Percentiles rank a stretch among this genome's conserved stretches.
Conservation (phyloP, 371 early-diverging fungal species). For the Mortierella sp. region DNA sequence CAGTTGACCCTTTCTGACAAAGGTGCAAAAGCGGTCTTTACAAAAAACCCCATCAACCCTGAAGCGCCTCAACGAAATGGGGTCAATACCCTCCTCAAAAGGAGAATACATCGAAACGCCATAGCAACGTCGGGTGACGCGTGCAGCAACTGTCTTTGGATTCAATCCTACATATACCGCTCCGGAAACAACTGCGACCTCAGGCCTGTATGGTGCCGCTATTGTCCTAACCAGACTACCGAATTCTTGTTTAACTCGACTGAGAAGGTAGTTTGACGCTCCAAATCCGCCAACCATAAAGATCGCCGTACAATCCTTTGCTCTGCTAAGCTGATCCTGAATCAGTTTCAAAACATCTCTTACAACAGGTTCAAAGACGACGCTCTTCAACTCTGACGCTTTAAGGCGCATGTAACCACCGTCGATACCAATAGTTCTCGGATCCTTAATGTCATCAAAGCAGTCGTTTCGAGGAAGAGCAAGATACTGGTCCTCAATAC, state of each 20-base stretch:
- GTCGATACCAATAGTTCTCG: slow-evolving; percentile 31
- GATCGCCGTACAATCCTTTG: slow-evolving; percentile 48
- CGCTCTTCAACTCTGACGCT: slow-evolving; percentile 27
- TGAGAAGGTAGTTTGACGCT: slow-evolving; percentile 55
- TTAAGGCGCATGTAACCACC: slow-evolving; percentile 14
- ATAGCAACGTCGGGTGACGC: slow-evolving; percentile 35
- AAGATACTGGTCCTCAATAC: slow-evolving; percentile 58
- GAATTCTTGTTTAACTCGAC: slow-evolving; percentile 49
- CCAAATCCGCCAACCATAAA: slow-evolving; percentile 66
- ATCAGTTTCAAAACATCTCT: slow-evolving; percentile 57
- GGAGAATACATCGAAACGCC: neutral
- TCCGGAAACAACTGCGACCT: slow-evolving; percentile 33
- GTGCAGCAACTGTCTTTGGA: slow-evolving; percentile 30
- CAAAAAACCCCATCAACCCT: slow-evolving; percentile 1
- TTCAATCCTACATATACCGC: slow-evolving; percentile 38
- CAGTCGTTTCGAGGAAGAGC: slow-evolving; percentile 54
- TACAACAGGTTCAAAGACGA: slow-evolving; percentile 63
- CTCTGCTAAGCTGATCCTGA: slow-evolving; percentile 46
- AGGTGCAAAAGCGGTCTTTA: neutral
- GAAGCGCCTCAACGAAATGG: neutral
- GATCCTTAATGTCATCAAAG: slow-evolving; percentile 54
- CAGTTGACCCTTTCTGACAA: slow-evolving; percentile 13
- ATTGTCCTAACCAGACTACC: slow-evolving; percentile 19
- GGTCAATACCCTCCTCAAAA: slow-evolving; percentile 13
- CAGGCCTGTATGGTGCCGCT: slow-evolving; percentile 26